A percentile compares a stretch with the other conserved stretches of the same genome.
These are phyloP conservation scores for Adansonia gregorii DNA, from an alignment of 441 rosid species.

Conservation along the genomic window DNA sequence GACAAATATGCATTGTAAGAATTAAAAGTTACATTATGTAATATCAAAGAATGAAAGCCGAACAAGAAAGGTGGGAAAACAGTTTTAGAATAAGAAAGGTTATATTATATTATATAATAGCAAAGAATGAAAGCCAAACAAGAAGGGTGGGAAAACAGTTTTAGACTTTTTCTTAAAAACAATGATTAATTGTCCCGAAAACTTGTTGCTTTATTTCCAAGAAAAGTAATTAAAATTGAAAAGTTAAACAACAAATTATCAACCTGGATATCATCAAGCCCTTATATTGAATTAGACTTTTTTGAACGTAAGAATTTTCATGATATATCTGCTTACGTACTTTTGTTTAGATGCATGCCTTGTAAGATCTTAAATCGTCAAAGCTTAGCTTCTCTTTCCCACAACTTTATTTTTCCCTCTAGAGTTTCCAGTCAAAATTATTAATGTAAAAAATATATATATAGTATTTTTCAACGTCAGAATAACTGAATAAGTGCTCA, in stretches of 20 bases:
- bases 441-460: background rate
- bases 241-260: background rate
- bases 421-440: background rate
- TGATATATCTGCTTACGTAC: conserved; percentile 6
- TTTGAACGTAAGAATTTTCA: background rate
- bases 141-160: background rate
- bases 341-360: background rate
- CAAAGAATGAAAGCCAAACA: background rate
- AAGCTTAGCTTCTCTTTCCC: background rate
- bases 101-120: too few species aligned
- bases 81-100: too few species aligned
- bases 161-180: background rate
- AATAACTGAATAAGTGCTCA: background rate
- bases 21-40: too few species aligned
- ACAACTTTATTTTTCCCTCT: background rate
- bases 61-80: too few species aligned
- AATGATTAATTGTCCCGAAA: background rate
- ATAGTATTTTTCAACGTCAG: background rate
- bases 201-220: background rate
- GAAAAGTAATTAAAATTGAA: background rate
- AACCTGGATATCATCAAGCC: too few species aligned
- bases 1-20: too few species aligned
- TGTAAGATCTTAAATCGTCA: background rate
- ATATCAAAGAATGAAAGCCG: too few species aligned
- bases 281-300: background rate